Conservation (phyloP, 768 basidiomycete species). For the Suillus sp. region DNA sequence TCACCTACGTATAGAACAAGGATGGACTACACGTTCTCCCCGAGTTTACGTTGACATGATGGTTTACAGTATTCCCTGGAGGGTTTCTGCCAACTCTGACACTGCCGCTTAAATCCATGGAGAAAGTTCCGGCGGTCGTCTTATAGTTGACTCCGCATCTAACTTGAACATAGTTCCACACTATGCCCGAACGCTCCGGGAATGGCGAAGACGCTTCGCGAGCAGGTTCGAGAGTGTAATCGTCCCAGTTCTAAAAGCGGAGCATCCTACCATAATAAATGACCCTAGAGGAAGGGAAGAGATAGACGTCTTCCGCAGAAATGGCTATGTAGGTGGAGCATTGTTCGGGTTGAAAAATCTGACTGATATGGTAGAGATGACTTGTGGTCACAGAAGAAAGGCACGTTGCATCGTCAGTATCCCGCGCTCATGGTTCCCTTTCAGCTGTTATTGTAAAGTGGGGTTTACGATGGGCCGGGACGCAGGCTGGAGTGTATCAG, state of each 20-base stretch:
- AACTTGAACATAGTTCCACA: slow-evolving; percentile 81
- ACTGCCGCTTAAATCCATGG: slow-evolving; percentile 51
- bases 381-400: slow-evolving; percentile 37
- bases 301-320: slow-evolving; percentile 72
- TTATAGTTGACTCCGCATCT: slow-evolving; percentile 63
- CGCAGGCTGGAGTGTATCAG: neutral
- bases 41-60: neutral
- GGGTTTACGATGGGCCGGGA: slow-evolving; percentile 59
- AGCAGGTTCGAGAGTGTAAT: slow-evolving; percentile 58
- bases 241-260: slow-evolving; percentile 56
- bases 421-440: slow-evolving; percentile 13
- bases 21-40: neutral
- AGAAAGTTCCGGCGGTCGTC: slow-evolving; percentile 49
- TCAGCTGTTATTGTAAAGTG: slow-evolving; percentile 71
- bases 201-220: slow-evolving; percentile 70
- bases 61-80: slow-evolving; percentile 62
- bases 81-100: slow-evolving; percentile 69
- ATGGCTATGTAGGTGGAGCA: slow-evolving; percentile 60
- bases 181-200: slow-evolving; percentile 78
- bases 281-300: slow-evolving; percentile 48
- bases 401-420: slow-evolving; percentile 1
- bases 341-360: slow-evolving; percentile 3
- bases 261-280: slow-evolving; percentile 60
- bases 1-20: slow-evolving; percentile 27
- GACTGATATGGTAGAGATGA: slow-evolving; percentile 38